Evolutionary conservation across 495 filamentous ascomycete species (phyloP), one percentile per base, ranked within the genome.

Genomic region (Penicillium steckii): DNA sequence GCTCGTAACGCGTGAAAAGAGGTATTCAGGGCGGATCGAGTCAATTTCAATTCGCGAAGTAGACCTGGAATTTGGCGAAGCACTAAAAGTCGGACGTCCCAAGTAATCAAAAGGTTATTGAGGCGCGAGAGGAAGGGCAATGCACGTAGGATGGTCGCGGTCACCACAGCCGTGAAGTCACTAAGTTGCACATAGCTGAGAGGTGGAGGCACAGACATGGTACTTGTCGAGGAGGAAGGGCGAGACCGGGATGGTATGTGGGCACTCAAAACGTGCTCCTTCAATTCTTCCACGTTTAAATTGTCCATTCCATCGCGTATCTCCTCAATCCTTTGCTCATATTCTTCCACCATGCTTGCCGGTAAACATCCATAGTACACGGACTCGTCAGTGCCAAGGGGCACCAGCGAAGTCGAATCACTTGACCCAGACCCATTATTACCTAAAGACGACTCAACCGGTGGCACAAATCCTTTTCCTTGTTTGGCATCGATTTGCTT

Each of bases 231-330:
- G 21, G 79, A 81, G 30, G 76, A 75, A 46, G 78, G 78, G 49
- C 79, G 76, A 53, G 81, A 83, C 38, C 75, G 72, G 26, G 73
- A 74, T 52, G 69, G 73, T 65, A 85, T 81, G 73, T 94, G 86
- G 50, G 85, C 87, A 75, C 87, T 84, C 49, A 95, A 74, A 55
- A 97, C 89, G 66, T 91, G 90, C 42, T 78, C 81, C 72, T 97
- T 97, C 59, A 97, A 83, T 58, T 95, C 91, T 55, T 96, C 91
- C 40, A 98, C 78, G 46, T 91, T 83, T 41, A 98, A 73, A 35
- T 80, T 79, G 18, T 93, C 89, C 76, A 97, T 82, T 44, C 83
- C 86, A 43, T 84, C 80, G 18, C 74, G 75, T 55, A 98, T 96
- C 46, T 86, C 82, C 29, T 93, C 87, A 21, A 95, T 78, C 23